phyloP scores from a whole-genome alignment of 495 filamentous ascomycete species.

The Xylaria palmicola region DNA sequence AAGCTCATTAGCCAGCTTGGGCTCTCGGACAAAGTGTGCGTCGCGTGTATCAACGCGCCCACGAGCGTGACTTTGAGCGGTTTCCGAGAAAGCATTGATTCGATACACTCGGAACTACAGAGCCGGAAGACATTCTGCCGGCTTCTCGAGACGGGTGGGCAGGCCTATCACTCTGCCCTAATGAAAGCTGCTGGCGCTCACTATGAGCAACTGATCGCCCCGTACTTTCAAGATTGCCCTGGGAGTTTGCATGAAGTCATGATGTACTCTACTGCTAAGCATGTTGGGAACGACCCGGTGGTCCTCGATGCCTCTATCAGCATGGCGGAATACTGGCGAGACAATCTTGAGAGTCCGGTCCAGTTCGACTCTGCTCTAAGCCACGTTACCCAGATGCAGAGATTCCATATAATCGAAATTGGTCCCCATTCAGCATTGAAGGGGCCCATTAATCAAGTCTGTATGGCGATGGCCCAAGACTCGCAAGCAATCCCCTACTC shows the following conservation, averaged over 20 bases:
- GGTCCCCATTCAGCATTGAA: slow-evolving; percentile 63
- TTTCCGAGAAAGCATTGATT: slow-evolving; percentile 36
- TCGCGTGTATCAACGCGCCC: slow-evolving; percentile 54
- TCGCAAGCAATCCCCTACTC: slow-evolving; percentile 9
- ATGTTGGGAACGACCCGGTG: not conserved
- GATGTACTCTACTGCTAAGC: not conserved
- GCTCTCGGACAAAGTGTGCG: slow-evolving; percentile 17
- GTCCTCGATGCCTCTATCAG: slow-evolving; percentile 15
- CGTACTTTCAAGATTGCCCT: not conserved
- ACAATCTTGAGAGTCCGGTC: slow-evolving; percentile 51
- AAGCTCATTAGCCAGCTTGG: slow-evolving; percentile 16
- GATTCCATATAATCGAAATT: slow-evolving; percentile 52
- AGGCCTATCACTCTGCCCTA: slow-evolving; percentile 49
- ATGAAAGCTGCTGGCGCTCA: slow-evolving; percentile 34
- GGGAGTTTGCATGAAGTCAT: not conserved
- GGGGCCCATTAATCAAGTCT: slow-evolving; percentile 53
- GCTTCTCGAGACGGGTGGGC: slow-evolving; percentile 2
- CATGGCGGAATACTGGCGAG: slow-evolving; percentile 42
- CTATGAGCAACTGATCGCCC: slow-evolving; percentile 31
- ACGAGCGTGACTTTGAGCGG: slow-evolving; percentile 49
- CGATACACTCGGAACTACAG: slow-evolving; percentile 25
- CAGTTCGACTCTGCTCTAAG: slow-evolving; percentile 38
- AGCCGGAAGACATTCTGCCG: slow-evolving; percentile 35
- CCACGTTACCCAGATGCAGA: slow-evolving; percentile 18
- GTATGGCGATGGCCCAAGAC: slow-evolving; percentile 15